A percentile compares a stretch with the other conserved stretches of the same genome.
Evolutionary conservation across 371 early-diverging fungal species (phyloP).

Genomic region (Rhizomucor miehei): DNA sequence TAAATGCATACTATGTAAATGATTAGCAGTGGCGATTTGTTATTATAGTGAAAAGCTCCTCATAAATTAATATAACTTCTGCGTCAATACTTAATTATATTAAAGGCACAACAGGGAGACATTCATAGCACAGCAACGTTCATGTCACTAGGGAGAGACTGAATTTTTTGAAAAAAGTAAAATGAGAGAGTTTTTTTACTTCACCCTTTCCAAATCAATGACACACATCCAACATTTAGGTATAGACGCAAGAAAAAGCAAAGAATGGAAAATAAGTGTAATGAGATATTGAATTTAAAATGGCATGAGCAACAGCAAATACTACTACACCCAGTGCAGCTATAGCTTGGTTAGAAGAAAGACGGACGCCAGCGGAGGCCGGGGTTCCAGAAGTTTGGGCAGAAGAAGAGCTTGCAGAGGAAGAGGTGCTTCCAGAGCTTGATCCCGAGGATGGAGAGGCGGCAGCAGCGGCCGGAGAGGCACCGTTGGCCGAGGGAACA

Average conservation of each 20-base stretch:
- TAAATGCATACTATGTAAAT: too few relatives aligned
- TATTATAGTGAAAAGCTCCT: too few relatives aligned
- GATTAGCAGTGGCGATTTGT: too few relatives aligned
- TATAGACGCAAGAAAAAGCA: not conserved
- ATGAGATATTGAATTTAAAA: not conserved
- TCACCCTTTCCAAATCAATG: not conserved
- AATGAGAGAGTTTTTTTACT: too few relatives aligned
- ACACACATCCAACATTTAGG: not conserved
- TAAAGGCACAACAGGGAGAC: too few relatives aligned
- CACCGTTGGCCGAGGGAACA: constrained; percentile 3
- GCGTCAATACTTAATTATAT: too few relatives aligned
- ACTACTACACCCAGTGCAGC: not conserved
- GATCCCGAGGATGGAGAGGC: constrained; percentile 3
- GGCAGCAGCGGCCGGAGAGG: not conserved
- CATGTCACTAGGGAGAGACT: too few relatives aligned
- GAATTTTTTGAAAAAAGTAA: too few relatives aligned
- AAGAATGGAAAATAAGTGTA: not conserved
- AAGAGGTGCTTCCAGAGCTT: constrained; percentile 9
- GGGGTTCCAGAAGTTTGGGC: not conserved
- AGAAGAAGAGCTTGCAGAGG: constrained; percentile 6
- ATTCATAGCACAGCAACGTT: too few relatives aligned
- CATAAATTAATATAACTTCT: too few relatives aligned
- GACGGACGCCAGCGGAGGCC: not conserved
- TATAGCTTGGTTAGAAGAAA: not conserved
- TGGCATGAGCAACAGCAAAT: not conserved